These are phyloP conservation scores for Trametes pubescens DNA, from an alignment of 1,284 basidiomycete genomes.

Conservation along the genomic window DNA sequence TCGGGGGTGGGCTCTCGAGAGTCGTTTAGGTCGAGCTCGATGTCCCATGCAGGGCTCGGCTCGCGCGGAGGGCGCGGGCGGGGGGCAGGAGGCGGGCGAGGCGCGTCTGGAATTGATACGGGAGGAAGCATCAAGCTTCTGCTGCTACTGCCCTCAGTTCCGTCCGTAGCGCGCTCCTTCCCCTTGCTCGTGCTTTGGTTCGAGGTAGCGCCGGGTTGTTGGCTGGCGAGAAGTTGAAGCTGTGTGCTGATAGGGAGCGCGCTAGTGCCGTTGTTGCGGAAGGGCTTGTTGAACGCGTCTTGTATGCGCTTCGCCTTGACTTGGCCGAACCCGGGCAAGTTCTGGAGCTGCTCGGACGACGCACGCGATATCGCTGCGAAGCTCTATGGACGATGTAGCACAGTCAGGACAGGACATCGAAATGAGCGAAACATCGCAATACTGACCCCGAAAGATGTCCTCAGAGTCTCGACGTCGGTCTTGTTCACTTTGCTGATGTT, in stretches of 20 bases:
- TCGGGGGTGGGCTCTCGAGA: constrained; percentile 32
- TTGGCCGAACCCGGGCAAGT: constrained; percentile 93
- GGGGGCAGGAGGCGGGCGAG: constrained; percentile 22
- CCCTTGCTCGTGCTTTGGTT: constrained; percentile 28
- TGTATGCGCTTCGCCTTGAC: constrained; percentile 90
- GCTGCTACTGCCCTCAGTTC: constrained; percentile 1
- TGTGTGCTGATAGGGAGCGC: constrained; percentile 47
- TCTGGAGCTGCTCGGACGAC: constrained; percentile 77
- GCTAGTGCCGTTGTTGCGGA: constrained; percentile 69
- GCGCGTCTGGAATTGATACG: constrained; percentile 7
- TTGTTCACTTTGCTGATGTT: constrained; percentile 95
- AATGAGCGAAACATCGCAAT: constrained; percentile 8
- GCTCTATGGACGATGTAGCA: constrained; percentile 58
- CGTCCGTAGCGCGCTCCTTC: constrained; percentile 22
- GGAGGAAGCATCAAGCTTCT: not conserved
- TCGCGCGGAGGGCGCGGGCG: constrained; percentile 30
- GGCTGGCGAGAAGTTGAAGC: constrained; percentile 20
- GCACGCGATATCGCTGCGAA: constrained; percentile 83
- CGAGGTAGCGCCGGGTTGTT: constrained; percentile 1
- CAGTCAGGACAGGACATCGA: not conserved
- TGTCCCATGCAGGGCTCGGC: constrained; percentile 49
- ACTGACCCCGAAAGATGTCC: constrained; percentile 92
- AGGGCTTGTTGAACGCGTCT: constrained; percentile 81
- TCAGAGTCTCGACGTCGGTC: constrained; percentile 94
- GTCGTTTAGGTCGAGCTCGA: constrained; percentile 47